A percentile compares a stretch with the other conserved stretches of the same genome.
Evolutionary conservation across 208 protist genomes (phyloP).

Genomic region (Acanthamoeba triangularis): DNA sequence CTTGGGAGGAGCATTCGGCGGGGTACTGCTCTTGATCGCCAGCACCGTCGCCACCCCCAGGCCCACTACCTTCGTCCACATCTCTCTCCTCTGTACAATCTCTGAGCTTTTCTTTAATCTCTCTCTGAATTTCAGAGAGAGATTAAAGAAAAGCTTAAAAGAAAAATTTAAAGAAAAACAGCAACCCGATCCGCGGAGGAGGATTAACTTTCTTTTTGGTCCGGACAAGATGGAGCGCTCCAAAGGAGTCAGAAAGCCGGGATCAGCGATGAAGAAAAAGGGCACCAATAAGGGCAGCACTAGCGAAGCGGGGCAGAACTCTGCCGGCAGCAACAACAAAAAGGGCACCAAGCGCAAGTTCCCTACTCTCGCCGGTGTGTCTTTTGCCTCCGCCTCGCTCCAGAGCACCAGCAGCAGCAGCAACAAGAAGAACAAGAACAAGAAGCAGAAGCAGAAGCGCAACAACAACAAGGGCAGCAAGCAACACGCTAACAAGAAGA

Average conservation of each 20-base stretch:
- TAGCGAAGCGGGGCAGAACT: too few relatives aligned
- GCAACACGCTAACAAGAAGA: neutral
- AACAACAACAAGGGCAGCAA: neutral
- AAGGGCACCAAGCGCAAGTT: neutral
- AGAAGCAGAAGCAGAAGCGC: neutral
- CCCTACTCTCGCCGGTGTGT: neutral
- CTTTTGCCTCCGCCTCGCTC: neutral
- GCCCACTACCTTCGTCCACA: neutral
- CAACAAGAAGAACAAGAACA: neutral
- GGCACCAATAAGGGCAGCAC: neutral
- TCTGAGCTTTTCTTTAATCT: too few relatives aligned
- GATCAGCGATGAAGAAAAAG: neutral
- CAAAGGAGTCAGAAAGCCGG: too few relatives aligned
- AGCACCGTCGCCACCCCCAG: constrained; percentile 4
- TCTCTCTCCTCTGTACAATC: too few relatives aligned
- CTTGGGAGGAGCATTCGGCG: neutral
- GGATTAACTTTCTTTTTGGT: too few relatives aligned
- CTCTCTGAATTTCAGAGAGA: too few relatives aligned
- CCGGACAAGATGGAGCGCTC: too few relatives aligned
- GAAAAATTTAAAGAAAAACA: too few relatives aligned
- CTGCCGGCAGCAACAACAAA: neutral
- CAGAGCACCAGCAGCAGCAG: neutral
- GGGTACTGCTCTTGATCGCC: neutral
- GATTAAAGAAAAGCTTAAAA: too few relatives aligned
- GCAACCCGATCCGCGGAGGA: too few relatives aligned